These are phyloP conservation scores for Citrus cavaleriei DNA, from an alignment of 345 rosid species.

Conservation along the genomic window DNA sequence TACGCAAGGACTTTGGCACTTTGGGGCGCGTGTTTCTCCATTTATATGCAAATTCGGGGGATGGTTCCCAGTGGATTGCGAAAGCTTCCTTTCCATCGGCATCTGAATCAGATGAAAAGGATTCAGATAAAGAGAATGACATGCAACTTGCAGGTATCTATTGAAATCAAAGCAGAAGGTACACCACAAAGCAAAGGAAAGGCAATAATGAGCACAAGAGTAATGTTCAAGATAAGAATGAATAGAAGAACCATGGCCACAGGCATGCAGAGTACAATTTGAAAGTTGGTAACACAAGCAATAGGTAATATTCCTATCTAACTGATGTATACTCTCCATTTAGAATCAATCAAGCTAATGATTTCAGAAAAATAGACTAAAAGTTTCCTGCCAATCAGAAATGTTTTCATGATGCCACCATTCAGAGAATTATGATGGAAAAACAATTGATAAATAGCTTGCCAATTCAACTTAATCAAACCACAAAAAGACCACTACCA, in stretches of 20 bases:
- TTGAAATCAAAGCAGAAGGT: background rate
- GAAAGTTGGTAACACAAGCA: background rate
- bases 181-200: background rate
- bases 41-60: conserved; percentile 73
- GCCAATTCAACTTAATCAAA: background rate
- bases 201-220: background rate
- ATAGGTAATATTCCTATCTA: background rate
- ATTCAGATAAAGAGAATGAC: conserved; percentile 1
- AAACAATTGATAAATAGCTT: background rate
- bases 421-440: background rate
- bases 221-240: background rate
- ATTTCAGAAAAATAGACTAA: background rate
- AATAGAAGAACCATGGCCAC: background rate
- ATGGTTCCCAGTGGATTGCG: conserved; percentile 96
- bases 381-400: background rate
- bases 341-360: background rate
- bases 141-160: background rate
- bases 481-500: background rate
- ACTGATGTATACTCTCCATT: background rate
- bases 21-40: conserved; percentile 66
- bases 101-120: conserved; percentile 34
- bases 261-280: background rate
- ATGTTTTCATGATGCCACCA: background rate
- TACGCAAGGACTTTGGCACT: conserved; percentile 76
- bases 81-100: conserved; percentile 70